Base-by-base conservation (phyloP, 176 grass and related monocot species). In the Ensete ventricosum region DNA sequence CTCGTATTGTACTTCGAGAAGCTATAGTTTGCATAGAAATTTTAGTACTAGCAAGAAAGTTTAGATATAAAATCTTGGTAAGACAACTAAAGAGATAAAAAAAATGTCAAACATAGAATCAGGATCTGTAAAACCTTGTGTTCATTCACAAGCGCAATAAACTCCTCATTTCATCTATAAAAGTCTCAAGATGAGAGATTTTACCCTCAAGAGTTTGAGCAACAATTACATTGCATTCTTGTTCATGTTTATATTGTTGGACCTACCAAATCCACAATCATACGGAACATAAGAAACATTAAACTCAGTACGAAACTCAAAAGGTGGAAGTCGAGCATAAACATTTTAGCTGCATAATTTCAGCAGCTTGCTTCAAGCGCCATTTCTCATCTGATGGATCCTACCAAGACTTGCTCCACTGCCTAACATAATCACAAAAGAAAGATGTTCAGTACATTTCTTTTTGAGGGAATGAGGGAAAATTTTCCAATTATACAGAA, bases 151-250 rank as follows among this genome's bases (percentile, higher is more conserved):
- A 96, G 81, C 50, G 80, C 84, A 13, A 96, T 14, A 69, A 88
- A 96, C 58, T 96, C 92, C 73, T 92, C 92, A 90, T 85, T 58
- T 87, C 89, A 82, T 96, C 92, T 89, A 96, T 92, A 70, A 92
- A 81, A 71, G 83, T 92, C 80, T 96, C 92, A 58, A 92, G 89
- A 53, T 89, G 91, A 27, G 81, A 90, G 73, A 96, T 96, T 50
- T 90, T 96, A 69, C 84, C 92, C 82, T 96, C 92, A 27, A 83
- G 81, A 60, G 87, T 85, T 80, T 96, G 82, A 66, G 87, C 78
- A 88, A 96, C 86, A 68, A 96, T 86, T 57, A 89, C 89, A 90
- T 86, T 96, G 76, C 92, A 96, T 79, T 96, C 87, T 8, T 89
- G 87, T 75, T 96, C 92, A 76, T 96, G 89, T 64, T 89, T 96